Evolutionary conservation across 768 basidiomycete species (phyloP), one percentile per base, ranked within the genome.

Genomic region (Multifurca ochricompacta): DNA sequence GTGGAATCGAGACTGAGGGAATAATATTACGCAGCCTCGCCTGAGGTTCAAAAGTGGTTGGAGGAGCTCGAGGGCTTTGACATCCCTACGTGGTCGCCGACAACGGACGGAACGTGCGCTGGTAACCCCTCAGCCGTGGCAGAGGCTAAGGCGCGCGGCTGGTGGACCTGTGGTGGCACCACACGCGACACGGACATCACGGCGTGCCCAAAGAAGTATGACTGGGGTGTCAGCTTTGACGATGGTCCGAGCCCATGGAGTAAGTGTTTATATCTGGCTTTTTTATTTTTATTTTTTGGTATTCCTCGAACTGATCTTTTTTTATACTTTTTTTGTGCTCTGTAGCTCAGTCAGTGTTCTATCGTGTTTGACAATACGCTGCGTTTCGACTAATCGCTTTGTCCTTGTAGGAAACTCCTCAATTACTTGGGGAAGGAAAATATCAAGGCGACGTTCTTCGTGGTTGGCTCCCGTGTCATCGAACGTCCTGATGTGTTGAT

Each of bases 91-190:
- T 61, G 86, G 21, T n/a, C 66, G 7, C 79, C 79, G 4, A 91
- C 86, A 0, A 63, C 62, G 3, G 81, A 88, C 55, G 86, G 86
- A n/a, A 77, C 82, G 1, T 93, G 91, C 66, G 70, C 61, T 11
- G 74, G 74, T 45, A 79, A 88, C 61, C 74, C 83, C 21, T 66
- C 62, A 6, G 78, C 80, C 4, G 80, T 78, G 4, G 71, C 77
- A 0, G 67, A 83, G 40, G 79, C 83, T 31, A 70, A 77, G n/a
- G 67, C 67, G 41, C 80, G 80, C 60, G 90, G 90, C 40, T 94
- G 91, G 91, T 94, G 91, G 91, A 88, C 91, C 27, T 94, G 91
- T 62, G 87, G 89, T 63, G 84, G 84, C 10, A 74, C 73, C 62
- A 82, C 82, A 13, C 75, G 84, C 7, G 47, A 37, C 10, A 73